Percentiles rank a stretch among this genome's conserved stretches.
Evolutionary conservation across 768 basidiomycete genomes (phyloP).

Genomic region (Cyathus striatus): DNA sequence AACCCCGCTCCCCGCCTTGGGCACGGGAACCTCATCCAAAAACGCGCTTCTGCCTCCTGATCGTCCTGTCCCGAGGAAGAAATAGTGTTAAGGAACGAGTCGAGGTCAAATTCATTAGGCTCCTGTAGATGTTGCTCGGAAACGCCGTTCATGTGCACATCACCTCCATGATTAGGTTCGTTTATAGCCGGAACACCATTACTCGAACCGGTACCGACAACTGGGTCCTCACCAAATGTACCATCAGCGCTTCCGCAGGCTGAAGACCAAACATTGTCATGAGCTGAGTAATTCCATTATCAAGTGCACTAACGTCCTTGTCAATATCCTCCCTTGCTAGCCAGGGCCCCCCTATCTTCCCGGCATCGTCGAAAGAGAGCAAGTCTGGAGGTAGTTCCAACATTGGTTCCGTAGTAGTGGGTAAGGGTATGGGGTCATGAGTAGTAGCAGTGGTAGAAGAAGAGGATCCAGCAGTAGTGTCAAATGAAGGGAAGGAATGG

Average conservation of each 20-base stretch:
- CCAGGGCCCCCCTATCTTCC: slow-evolving; percentile 53
- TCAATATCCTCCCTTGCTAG: slow-evolving; percentile 59
- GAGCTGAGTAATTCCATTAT: slow-evolving; percentile 62
- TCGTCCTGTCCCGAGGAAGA: slow-evolving; percentile 3
- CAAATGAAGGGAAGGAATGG: too few relatives aligned
- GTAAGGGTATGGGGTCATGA: too few relatives aligned
- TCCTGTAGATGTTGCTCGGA: slow-evolving; percentile 1
- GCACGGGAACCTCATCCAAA: slow-evolving; percentile 21
- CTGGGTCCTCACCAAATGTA: not conserved
- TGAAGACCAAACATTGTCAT: slow-evolving; percentile 62
- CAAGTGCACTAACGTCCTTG: slow-evolving; percentile 66
- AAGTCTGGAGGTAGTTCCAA: slow-evolving; percentile 26
- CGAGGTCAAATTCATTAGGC: slow-evolving; percentile 19
- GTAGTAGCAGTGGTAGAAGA: too few relatives aligned
- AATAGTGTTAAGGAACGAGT: slow-evolving; percentile 17
- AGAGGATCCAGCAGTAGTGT: too few relatives aligned
- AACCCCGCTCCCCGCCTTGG: slow-evolving; percentile 10
- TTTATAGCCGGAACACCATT: not conserved
- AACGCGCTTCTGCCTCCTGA: slow-evolving; percentile 14
- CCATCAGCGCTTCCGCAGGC: slow-evolving; percentile 14
- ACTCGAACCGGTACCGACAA: too few relatives aligned
- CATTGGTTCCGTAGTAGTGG: slow-evolving; percentile 11
- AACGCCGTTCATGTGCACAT: slow-evolving; percentile 1
- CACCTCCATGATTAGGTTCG: not conserved
- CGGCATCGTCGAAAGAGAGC: slow-evolving; percentile 10